Evolutionary conservation across 495 filamentous ascomycete genomes (phyloP).

Genomic region (Lindgomyces ingoldianus): DNA sequence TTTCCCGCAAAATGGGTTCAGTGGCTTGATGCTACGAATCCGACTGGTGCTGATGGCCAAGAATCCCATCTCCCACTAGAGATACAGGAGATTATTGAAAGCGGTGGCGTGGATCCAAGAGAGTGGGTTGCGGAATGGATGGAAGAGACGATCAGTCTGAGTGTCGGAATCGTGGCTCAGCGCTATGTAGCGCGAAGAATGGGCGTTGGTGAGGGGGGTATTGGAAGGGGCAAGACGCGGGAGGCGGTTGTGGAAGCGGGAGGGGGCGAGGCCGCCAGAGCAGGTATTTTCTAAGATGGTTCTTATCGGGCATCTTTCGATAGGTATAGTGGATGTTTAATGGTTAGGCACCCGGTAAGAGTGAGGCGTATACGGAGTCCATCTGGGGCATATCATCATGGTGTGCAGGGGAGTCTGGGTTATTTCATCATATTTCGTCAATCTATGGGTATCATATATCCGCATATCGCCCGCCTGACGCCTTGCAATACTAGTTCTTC

Average conservation of each 20-base stretch:
- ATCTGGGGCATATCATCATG: too few relatives aligned
- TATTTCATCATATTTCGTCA: background rate
- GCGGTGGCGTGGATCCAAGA: constrained; percentile 86
- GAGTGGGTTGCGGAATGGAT: constrained; percentile 99
- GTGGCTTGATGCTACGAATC: constrained; percentile 82
- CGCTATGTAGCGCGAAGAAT: constrained; percentile 92
- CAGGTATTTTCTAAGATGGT: constrained; percentile 40
- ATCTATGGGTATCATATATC: background rate
- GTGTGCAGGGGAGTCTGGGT: too few relatives aligned
- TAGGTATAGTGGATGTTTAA: too few relatives aligned
- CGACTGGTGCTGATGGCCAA: constrained; percentile 47
- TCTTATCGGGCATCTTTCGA: too few relatives aligned
- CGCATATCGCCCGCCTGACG: background rate
- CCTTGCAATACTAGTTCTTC: background rate
- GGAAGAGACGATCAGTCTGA: constrained; percentile 80
- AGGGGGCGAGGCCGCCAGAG: constrained; percentile 81
- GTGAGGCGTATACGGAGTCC: too few relatives aligned
- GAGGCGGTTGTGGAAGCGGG: constrained; percentile 71
- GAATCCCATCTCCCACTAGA: constrained; percentile 66
- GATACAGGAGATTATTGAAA: constrained; percentile 84
- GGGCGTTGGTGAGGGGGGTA: constrained; percentile 86
- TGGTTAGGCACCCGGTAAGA: too few relatives aligned
- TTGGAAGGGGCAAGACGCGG: constrained; percentile 78
- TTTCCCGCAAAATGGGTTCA: constrained; percentile 85
- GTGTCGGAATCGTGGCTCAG: constrained; percentile 87